phyloP scores from a whole-genome alignment of 345 rosid species.

The Aquilaria yunnanensis region DNA sequence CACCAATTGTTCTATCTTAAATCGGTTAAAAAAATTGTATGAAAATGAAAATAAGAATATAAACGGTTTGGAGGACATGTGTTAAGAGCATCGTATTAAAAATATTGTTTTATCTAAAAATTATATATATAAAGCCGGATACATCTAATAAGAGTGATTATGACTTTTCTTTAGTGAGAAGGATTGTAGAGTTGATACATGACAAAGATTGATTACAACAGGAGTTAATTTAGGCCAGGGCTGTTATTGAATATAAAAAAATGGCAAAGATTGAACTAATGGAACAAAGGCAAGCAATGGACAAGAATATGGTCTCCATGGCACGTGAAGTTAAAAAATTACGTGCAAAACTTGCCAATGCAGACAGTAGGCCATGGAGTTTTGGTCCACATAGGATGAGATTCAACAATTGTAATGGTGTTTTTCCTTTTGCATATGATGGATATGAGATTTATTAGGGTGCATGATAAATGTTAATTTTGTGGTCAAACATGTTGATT shows the following conservation, averaged over 20 bases:
- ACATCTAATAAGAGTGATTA: too few relatives aligned
- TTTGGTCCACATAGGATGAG: slow-evolving; percentile 69
- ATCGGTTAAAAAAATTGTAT: too few relatives aligned
- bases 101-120: too few relatives aligned
- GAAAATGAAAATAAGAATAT: too few relatives aligned
- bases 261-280: slow-evolving; percentile 83
- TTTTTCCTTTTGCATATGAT: slow-evolving; percentile 53
- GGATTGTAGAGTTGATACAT: too few relatives aligned
- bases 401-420: slow-evolving; percentile 39
- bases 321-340: slow-evolving; percentile 97
- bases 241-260: slow-evolving; percentile 85
- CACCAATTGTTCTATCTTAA: too few relatives aligned
- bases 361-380: slow-evolving; percentile 62
- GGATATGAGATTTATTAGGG: slow-evolving; percentile 55
- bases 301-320: slow-evolving; percentile 90
- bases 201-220: slow-evolving; percentile 49
- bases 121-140: too few relatives aligned
- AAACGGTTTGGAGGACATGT: too few relatives aligned
- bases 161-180: too few relatives aligned
- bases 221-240: slow-evolving; percentile 85
- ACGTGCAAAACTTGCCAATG: slow-evolving; percentile 65
- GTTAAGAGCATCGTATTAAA: too few relatives aligned
- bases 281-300: slow-evolving; percentile 93
- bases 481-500: too few relatives aligned
- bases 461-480: background rate